Percentiles rank a stretch among this genome's conserved stretches.
Evolutionary conservation across 441 rosid genomes (phyloP).

Genomic region (Rhodomyrtus psidioides): DNA sequence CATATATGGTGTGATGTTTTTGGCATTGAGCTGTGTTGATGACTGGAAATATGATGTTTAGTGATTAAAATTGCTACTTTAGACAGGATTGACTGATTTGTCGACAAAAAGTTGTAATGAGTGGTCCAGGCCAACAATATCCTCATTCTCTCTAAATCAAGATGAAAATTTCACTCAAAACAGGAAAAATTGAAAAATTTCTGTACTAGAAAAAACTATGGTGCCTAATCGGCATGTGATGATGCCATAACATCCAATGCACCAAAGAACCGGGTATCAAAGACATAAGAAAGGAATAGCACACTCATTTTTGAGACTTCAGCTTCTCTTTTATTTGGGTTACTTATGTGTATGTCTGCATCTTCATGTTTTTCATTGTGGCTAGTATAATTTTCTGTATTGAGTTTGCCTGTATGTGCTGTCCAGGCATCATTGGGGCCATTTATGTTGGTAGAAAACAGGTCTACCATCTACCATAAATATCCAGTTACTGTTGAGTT

Average conservation of each 20-base stretch:
- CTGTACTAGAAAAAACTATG: not conserved
- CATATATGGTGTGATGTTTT: not conserved
- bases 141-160: not conserved
- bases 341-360: not conserved
- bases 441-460: not conserved
- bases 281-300: not conserved
- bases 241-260: not conserved
- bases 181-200: not conserved
- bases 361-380: not conserved
- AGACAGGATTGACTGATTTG: not conserved
- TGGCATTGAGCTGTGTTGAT: not conserved
- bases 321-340: not conserved
- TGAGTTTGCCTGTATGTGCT: not conserved
- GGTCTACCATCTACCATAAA: not conserved
- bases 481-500: not conserved
- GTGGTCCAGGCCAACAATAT: not conserved
- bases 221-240: not conserved
- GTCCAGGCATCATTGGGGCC: not conserved
- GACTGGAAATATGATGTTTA: not conserved
- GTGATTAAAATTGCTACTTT: not conserved
- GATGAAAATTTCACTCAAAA: not conserved
- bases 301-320: not conserved
- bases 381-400: not conserved
- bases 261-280: not conserved
- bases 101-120: not conserved